These are phyloP conservation scores for Penicillium goetzii DNA, from an alignment of 495 filamentous ascomycete genomes.

Conservation along the genomic window DNA sequence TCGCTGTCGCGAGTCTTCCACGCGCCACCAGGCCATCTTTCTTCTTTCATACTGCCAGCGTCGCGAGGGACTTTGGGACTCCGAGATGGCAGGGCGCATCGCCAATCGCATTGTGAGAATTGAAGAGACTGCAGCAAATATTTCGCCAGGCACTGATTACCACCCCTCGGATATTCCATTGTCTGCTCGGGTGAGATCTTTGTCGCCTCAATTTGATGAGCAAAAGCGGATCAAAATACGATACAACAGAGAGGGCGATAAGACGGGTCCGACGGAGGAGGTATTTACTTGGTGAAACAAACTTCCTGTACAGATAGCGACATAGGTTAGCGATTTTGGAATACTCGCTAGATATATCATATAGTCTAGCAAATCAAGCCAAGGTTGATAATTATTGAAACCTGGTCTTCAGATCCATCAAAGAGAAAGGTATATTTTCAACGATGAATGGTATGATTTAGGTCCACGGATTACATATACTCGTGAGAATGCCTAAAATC, in stretches of 20 bases:
- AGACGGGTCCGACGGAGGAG: slow-evolving; percentile 4
- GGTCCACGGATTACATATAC: no score
- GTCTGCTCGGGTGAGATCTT: slow-evolving; percentile 15
- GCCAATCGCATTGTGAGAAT: slow-evolving; percentile 53
- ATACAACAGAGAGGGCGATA: slow-evolving; percentile 12
- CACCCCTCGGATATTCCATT: slow-evolving; percentile 16
- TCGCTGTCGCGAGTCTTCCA: slow-evolving; percentile 25
- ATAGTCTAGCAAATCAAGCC: not conserved
- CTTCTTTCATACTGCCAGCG: slow-evolving; percentile 23
- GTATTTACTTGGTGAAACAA: slow-evolving; percentile 3
- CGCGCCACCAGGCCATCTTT: slow-evolving; percentile 25
- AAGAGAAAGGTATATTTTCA: no score
- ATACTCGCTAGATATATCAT: not conserved
- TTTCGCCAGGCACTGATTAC: slow-evolving; percentile 15
- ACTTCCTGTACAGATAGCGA: not conserved
- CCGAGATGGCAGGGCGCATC: slow-evolving; percentile 55
- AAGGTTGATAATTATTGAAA: not conserved
- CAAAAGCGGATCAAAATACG: slow-evolving; percentile 12
- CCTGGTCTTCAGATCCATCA: no score
- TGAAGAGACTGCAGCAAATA: slow-evolving; percentile 49
- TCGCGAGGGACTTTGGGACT: slow-evolving; percentile 65
- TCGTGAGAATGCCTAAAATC: no score
- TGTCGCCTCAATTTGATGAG: slow-evolving; percentile 15
- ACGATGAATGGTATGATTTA: no score
- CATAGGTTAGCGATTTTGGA: not conserved